Evolutionary conservation across 208 protist genomes (phyloP).

Genomic region (Acanthamoeba castellanii): DNA sequence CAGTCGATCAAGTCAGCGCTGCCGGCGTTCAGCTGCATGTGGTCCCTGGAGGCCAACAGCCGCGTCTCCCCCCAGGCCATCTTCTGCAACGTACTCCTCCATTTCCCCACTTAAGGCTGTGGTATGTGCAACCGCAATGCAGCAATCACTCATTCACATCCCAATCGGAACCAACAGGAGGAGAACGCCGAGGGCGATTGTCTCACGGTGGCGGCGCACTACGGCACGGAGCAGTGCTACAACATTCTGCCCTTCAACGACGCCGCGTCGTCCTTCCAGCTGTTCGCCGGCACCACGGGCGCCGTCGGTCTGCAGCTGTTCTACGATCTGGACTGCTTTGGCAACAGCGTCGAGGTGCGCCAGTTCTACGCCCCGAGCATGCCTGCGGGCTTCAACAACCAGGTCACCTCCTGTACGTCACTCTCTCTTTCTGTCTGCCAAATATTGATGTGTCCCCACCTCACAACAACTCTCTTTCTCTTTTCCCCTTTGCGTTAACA

Average conservation of each 20-base stretch:
- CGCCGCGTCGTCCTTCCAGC: not conserved
- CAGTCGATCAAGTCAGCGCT: not conserved
- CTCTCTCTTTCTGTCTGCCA: too few relatives aligned
- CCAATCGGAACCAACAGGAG: not conserved
- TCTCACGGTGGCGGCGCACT: not conserved
- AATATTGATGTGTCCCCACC: too few relatives aligned
- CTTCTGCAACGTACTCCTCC: not conserved
- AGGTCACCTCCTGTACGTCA: slow-evolving; percentile 24
- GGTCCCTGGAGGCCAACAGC: not conserved
- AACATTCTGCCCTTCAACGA: slow-evolving; percentile 42
- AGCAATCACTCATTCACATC: not conserved
- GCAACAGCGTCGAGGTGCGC: not conserved
- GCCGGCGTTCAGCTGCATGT: slow-evolving; percentile 2
- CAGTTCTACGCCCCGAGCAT: not conserved
- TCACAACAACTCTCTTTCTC: too few relatives aligned
- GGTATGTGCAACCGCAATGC: not conserved
- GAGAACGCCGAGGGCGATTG: not conserved
- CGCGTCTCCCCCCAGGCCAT: not conserved
- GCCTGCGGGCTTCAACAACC: not conserved
- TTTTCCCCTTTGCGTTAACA: too few relatives aligned
- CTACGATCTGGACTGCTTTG: not conserved
- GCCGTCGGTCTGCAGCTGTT: slow-evolving; percentile 3
- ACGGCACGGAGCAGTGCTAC: not conserved
- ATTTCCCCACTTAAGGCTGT: not conserved
- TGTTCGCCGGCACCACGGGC: not conserved